Conservation (phyloP, 2,329 filamentous ascomycete species). For the Aspergillus ochraceus region DNA sequence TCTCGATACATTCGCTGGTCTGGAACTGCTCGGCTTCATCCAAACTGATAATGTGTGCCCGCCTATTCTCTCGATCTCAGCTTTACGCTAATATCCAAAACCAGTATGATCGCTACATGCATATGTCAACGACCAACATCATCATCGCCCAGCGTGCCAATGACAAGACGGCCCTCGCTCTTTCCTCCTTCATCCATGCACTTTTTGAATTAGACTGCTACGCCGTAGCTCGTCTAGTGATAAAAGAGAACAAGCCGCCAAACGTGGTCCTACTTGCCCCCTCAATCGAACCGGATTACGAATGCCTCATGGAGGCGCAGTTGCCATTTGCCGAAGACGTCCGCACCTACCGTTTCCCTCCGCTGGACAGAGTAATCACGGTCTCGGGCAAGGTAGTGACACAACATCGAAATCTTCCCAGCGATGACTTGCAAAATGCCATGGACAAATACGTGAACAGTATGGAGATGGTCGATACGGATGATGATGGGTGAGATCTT, state of each 20-base stretch:
- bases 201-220: conserved; percentile 82
- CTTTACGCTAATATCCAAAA: conserved; percentile 5
- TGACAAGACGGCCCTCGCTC: conserved; percentile 75
- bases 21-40: conserved; percentile 87
- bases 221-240: conserved; percentile 80
- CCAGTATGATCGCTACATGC: conserved; percentile 79
- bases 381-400: conserved; percentile 78
- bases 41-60: conserved; percentile 63
- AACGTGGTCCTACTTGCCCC: conserved; percentile 76
- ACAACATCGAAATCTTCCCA: conserved; percentile 81
- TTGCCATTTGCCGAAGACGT: conserved; percentile 93
- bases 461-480: conserved; percentile 78
- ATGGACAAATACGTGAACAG: conserved; percentile 92
- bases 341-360: conserved; percentile 85
- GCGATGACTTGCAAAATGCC: conserved; percentile 68
- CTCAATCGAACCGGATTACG: conserved; percentile 72
- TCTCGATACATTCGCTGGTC: conserved; percentile 70
- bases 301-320: conserved; percentile 86
- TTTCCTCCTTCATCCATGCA: conserved; percentile 87
- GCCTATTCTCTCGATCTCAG: background rate
- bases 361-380: conserved; percentile 82
- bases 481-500: conserved; percentile 68
- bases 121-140: conserved; percentile 77
- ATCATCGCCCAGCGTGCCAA: conserved; percentile 77
- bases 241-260: conserved; percentile 80